Evolutionary conservation across 495 filamentous ascomycete species (phyloP), one percentile per base, ranked within the genome.

Genomic region (Darksidea phi): DNA sequence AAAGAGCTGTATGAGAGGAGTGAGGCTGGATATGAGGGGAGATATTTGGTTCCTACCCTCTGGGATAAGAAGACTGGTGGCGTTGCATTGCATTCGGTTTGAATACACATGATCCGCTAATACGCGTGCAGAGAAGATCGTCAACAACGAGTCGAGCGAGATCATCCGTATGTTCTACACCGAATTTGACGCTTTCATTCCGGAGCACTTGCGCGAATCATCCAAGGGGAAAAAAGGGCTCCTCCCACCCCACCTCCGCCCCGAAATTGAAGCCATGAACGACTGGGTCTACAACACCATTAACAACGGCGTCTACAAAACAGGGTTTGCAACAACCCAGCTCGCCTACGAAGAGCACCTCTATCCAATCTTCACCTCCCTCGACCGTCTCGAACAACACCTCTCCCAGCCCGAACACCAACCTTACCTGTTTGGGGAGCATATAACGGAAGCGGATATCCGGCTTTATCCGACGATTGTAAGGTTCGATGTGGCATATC

Each of bases 101-200:
- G 15, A 15, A 32, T 15, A 10, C 13, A 21, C 13, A 36, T 38
- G 36, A 38, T 38, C 15, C 36, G 36, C 36, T 38, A 15, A 48
- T 17, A n/a, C 11, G 12, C n/a, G 23, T 1, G 4, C 53, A 46
- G 77, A 84, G 60, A 85, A 79, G 32, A 87, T 91, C 60, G 89
- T 91, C 55, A 90, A 81, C 72, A 93, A 94, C 62, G 89, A 93
- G 78, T 88, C 85, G 63, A 82, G 82, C 60, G 89, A 93, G 78
- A 89, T 94, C 60, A 83, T 92, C 73, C 82, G 84, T 71, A 87
- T 87, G 84, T 76, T 87, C 69, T 86, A 86, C 71, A 70, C 77
- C 57, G 82, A 84, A 60, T 95, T 92, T 68, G 88, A 95, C 69
- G 79, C 82, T 48, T 70, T 90, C 13, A 66, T 94, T 2, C 81